These are phyloP conservation scores for Terfezia claveryi DNA, from an alignment of 495 filamentous ascomycete genomes.

Conservation along the genomic window DNA sequence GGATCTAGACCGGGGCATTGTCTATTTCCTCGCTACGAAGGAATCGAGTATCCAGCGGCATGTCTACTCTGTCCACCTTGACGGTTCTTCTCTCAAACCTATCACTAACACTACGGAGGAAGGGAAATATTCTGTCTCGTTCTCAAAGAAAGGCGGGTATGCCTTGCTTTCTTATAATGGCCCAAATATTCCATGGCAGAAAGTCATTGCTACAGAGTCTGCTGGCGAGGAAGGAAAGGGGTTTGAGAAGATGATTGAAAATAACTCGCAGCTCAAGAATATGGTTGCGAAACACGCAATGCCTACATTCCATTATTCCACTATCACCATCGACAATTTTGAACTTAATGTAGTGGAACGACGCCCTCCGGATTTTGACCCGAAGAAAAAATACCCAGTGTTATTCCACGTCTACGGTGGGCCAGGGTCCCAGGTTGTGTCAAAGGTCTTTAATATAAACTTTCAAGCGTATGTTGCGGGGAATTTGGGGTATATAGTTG, in stretches of 20 bases:
- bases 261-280: conserved; percentile 45
- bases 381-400: conserved; percentile 70
- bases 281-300: conserved; percentile 56
- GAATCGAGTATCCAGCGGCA: conserved; percentile 74
- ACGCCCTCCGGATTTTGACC: conserved; percentile 74
- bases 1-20: conserved; percentile 60
- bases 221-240: conserved; percentile 27
- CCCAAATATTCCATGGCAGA: conserved; percentile 77
- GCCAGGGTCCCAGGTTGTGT: conserved; percentile 68
- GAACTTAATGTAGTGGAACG: conserved; percentile 73
- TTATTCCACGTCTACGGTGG: conserved; percentile 86
- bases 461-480: conserved; percentile 82
- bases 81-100: conserved; percentile 43
- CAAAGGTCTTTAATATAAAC: conserved; percentile 62
- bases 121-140: conserved; percentile 69
- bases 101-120: conserved; percentile 57
- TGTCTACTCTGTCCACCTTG: conserved; percentile 70
- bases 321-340: conserved; percentile 56
- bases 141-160: conserved; percentile 62
- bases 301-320: conserved; percentile 66
- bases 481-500: conserved; percentile 74
- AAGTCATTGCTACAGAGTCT: conserved; percentile 62
- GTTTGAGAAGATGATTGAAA: conserved; percentile 38
- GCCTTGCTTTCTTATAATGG: conserved; percentile 63
- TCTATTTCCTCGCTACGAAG: conserved; percentile 80